Percentiles rank a stretch among this genome's conserved stretches.
Evolutionary conservation across 2,329 filamentous ascomycete genomes (phyloP).

Genomic region (Paecilomyces variotii): DNA sequence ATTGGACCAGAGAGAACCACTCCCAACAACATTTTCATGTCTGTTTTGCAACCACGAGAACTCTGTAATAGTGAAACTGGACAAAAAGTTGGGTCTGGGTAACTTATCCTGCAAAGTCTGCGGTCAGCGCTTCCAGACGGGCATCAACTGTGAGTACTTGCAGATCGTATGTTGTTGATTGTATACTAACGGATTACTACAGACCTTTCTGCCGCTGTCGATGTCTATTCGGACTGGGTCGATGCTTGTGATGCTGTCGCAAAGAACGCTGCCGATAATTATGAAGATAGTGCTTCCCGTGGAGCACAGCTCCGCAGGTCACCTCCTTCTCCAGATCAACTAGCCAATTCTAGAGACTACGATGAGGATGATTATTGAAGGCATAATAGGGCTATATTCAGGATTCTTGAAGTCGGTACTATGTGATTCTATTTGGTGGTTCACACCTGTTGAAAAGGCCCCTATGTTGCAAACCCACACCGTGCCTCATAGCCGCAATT

Average conservation of each 20-base stretch:
- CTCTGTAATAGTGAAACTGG: constrained; percentile 80
- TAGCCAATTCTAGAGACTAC: constrained; percentile 9
- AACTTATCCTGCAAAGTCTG: constrained; percentile 86
- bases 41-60: constrained; percentile 98
- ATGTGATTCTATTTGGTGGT: neutral
- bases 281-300: constrained; percentile 17
- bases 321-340: constrained; percentile 11
- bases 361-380: constrained; percentile 23
- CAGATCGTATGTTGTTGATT: neutral
- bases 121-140: constrained; percentile 86
- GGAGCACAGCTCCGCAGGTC: constrained; percentile 11
- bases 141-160: constrained; percentile 69
- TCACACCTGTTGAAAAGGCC: neutral
- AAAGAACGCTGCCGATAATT: constrained; percentile 46
- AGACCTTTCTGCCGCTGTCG: constrained; percentile 86
- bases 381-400: constrained; percentile 1
- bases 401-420: neutral
- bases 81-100: constrained; percentile 85
- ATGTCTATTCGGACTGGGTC: constrained; percentile 97
- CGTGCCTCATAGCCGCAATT: neutral
- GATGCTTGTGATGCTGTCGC: constrained; percentile 78
- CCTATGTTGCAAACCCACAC: neutral
- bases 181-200: neutral
- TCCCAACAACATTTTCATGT: constrained; percentile 78
- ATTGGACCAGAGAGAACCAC: constrained; percentile 33